Evolutionary conservation across 2,329 filamentous ascomycete genomes (phyloP).

Genomic region (Penicillium sp.): DNA sequence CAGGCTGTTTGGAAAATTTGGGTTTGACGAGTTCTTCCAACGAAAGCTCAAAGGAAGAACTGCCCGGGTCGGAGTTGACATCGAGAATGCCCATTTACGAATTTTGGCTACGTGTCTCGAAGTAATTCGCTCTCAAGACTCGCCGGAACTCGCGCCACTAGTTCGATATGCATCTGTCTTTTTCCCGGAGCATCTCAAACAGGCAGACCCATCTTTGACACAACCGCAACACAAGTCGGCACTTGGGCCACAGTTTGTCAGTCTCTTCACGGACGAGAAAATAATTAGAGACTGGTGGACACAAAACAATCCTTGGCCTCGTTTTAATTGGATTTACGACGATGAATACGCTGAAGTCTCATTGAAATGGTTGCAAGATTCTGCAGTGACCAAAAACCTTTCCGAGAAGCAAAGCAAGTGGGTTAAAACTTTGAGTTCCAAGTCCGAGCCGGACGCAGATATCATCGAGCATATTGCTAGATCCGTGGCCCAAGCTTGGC

Average conservation of each 20-base stretch:
- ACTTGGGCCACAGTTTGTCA: slow-evolving; percentile 25
- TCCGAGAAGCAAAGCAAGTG: slow-evolving; percentile 22
- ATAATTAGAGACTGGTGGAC: slow-evolving; percentile 24
- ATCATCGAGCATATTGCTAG: slow-evolving; percentile 22
- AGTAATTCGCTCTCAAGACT: slow-evolving; percentile 5
- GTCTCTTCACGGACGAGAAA: slow-evolving; percentile 21
- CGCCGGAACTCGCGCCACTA: background rate
- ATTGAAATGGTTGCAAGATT: slow-evolving; percentile 29
- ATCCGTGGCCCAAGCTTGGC: slow-evolving; percentile 22
- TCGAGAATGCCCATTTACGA: slow-evolving; percentile 9
- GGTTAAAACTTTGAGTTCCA: slow-evolving; percentile 29
- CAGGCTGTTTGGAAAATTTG: slow-evolving; percentile 27
- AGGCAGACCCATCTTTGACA: slow-evolving; percentile 21
- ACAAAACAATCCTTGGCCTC: slow-evolving; percentile 1
- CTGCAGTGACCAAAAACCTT: slow-evolving; percentile 27
- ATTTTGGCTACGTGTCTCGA: slow-evolving; percentile 16
- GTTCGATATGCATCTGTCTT: slow-evolving; percentile 3
- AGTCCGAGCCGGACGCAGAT: slow-evolving; percentile 27
- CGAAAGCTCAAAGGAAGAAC: slow-evolving; percentile 22
- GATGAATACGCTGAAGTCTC: slow-evolving; percentile 15
- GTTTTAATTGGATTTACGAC: slow-evolving; percentile 18
- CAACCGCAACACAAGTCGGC: slow-evolving; percentile 20
- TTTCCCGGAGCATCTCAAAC: slow-evolving; percentile 14
- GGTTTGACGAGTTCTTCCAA: slow-evolving; percentile 30
- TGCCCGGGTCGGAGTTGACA: slow-evolving; percentile 19